Base-by-base conservation (phyloP, 257 asterid genomes). In the Jaltomata sinuosa region DNA sequence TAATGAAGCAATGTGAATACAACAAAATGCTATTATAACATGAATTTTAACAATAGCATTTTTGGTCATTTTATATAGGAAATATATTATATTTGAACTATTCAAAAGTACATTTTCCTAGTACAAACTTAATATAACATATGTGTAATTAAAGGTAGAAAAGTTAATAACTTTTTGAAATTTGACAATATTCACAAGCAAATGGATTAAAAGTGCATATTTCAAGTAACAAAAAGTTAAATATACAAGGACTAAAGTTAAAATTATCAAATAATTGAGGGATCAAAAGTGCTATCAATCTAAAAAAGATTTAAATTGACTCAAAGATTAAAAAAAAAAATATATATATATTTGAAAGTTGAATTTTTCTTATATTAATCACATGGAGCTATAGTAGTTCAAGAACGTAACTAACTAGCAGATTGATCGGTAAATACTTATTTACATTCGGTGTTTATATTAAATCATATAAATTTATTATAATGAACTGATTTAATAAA, bases 381-480 rank as follows among this genome's bases (percentile, higher is more conserved):
- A 59, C 67, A 22, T 22, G 32, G 18, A 59, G 67, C 32, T 59
- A 59, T n/a, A n/a, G n/a, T 59, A 22, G 3, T 22, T 59, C 8
- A 59, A 59, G 67, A 59, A 22, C 3, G 5, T 11, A 59, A 11
- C 18, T 21, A 8, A 12, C 12, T 57, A 22, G 0, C 2, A 11
- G 3, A 55, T 15, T 50, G n/a, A 50, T 50, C 3, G 1, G 3
- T 50, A n/a, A 50, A 50, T 50, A 50, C 1, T 50, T 50, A 16
- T 5, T 50, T 0, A 8, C 11, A 53, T 53, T 0, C 1, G 1
- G n/a, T n/a, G n/a, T n/a, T n/a, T n/a, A n/a, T n/a, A n/a, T n/a
- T n/a, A n/a, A n/a, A n/a, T n/a, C n/a, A n/a, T n/a, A n/a, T n/a
- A n/a, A n/a, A n/a, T n/a, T n/a, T n/a, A n/a, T n/a, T n/a, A n/a